phyloP scores from a whole-genome alignment of 208 protist genomes.

The Leishmania mexicana region DNA sequence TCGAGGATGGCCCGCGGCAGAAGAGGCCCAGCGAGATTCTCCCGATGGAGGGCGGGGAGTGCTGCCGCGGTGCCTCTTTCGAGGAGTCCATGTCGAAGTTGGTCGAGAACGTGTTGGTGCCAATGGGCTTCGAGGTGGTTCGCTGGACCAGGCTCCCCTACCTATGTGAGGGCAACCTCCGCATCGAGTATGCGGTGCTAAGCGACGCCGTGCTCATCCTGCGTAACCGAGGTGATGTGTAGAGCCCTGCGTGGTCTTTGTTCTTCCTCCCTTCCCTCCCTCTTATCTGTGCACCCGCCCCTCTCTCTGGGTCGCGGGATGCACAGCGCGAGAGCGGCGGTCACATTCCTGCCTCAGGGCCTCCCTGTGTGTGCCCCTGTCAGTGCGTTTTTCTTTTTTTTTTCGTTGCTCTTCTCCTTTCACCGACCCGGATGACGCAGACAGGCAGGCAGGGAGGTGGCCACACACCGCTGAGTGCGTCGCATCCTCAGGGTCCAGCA shows the following conservation, averaged over 20 bases:
- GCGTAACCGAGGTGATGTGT: neutral
- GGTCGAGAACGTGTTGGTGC: constrained; percentile 79
- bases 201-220: constrained; percentile 84
- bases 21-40: constrained; percentile 63
- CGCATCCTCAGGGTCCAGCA: neutral
- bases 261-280: neutral
- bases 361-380: neutral
- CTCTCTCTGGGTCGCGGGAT: neutral
- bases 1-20: constrained; percentile 64
- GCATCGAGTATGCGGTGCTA: constrained; percentile 72
- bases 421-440: neutral
- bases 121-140: constrained; percentile 77
- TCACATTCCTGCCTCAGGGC: neutral
- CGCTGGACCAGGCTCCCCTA: constrained; percentile 86
- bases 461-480: neutral
- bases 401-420: neutral
- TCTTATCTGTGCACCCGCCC: neutral
- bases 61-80: constrained; percentile 72
- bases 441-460: neutral
- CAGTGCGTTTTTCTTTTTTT: neutral
- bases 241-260: neutral
- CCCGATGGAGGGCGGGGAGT: constrained; percentile 82
- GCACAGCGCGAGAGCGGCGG: neutral
- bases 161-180: constrained; percentile 81
- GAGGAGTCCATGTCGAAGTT: constrained; percentile 62